Conservation (phyloP, 768 basidiomycete genomes). For the Tulasnella sp. region DNA sequence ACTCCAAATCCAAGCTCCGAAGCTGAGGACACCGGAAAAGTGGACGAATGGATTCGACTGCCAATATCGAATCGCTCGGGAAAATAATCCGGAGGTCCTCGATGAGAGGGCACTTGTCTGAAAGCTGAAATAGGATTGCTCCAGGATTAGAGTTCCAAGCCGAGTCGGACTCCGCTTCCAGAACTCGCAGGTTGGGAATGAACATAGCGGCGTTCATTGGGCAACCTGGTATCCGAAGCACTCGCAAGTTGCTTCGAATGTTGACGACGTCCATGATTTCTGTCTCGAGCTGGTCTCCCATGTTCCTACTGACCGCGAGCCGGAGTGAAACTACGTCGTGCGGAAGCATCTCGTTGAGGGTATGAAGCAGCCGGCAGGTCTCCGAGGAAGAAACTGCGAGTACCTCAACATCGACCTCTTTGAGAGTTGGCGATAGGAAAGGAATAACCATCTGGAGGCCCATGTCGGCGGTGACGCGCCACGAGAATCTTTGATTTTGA, state of each 20-base stretch:
- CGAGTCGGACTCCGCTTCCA: neutral
- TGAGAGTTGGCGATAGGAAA: neutral
- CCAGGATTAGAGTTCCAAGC: neutral
- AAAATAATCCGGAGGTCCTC: neutral
- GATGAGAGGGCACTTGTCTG: neutral
- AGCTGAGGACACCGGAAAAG: neutral
- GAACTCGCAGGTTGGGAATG: neutral
- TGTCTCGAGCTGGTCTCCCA: too few relatives aligned
- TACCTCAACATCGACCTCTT: neutral
- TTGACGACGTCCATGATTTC: neutral
- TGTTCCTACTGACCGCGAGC: neutral
- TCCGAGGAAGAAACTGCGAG: neutral
- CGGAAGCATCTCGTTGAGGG: neutral
- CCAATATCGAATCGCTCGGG: neutral
- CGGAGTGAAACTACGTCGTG: neutral
- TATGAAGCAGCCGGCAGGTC: neutral
- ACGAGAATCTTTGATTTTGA: neutral
- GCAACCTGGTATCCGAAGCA: neutral
- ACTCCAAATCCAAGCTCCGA: neutral
- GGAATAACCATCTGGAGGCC: neutral
- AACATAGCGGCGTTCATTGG: neutral
- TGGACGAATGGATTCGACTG: neutral
- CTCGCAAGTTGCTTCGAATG: neutral
- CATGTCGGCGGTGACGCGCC: neutral
- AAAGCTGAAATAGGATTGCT: neutral